Evolutionary conservation across 768 basidiomycete genomes (phyloP).

Genomic region (Tephrocybe sp.): DNA sequence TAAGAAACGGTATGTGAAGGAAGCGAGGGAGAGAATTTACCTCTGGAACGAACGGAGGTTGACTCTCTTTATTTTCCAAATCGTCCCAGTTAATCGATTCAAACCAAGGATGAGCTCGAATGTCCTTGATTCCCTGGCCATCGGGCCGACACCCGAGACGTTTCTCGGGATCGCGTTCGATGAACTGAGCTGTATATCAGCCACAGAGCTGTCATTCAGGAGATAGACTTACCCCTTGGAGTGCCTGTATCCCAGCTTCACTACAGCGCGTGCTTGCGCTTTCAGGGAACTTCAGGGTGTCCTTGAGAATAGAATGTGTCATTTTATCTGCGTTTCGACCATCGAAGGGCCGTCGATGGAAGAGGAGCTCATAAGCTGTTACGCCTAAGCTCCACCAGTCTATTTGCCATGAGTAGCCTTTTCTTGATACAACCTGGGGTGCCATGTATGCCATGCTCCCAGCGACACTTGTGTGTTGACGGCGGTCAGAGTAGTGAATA

Average conservation of each 20-base stretch:
- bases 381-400: constrained; percentile 98
- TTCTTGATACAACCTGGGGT: constrained; percentile 88
- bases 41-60: constrained; percentile 89
- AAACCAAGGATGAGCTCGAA: constrained; percentile 88
- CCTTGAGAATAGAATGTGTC: constrained; percentile 81
- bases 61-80: constrained; percentile 63
- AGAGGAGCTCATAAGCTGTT: constrained; percentile 86
- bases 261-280: constrained; percentile 60
- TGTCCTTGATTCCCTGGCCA: constrained; percentile 70
- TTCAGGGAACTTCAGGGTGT: constrained; percentile 76
- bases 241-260: constrained; percentile 58
- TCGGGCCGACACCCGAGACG: constrained; percentile 79
- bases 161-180: constrained; percentile 76
- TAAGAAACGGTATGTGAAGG: constrained; percentile 1
- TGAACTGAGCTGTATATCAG: constrained; percentile 50
- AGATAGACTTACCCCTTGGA: constrained; percentile 57
- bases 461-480: constrained; percentile 88
- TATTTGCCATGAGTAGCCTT: constrained; percentile 89
- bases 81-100: constrained; percentile 74
- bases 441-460: constrained; percentile 99
- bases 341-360: constrained; percentile 81
- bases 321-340: constrained; percentile 88
- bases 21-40: constrained; percentile 43
- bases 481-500: constrained; percentile 90
- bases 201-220: constrained; percentile 9